These are phyloP conservation scores for Lecanoromycetidae sp. DNA, from an alignment of 2,329 filamentous ascomycete species.

Conservation along the genomic window DNA sequence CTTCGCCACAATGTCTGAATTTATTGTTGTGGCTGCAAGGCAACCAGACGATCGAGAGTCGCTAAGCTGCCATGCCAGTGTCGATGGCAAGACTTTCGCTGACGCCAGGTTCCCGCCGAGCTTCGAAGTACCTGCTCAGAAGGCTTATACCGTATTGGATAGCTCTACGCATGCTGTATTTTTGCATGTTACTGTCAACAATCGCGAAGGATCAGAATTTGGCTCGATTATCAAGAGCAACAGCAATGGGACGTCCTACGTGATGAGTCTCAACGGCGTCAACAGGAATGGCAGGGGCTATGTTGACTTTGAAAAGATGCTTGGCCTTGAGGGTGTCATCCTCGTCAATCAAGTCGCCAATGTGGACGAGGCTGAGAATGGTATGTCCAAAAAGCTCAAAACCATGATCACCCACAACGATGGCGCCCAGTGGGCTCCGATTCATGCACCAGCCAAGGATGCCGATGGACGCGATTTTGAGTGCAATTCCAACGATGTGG, in stretches of 20 bases:
- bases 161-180: constrained; percentile 92
- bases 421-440: constrained; percentile 70
- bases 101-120: constrained; percentile 75
- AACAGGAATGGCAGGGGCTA: constrained; percentile 67
- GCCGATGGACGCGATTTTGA: constrained; percentile 57
- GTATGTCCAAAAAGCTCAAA: constrained; percentile 65
- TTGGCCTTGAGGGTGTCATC: constrained; percentile 78
- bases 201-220: constrained; percentile 51
- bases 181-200: constrained; percentile 75
- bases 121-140: constrained; percentile 64
- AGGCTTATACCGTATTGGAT: constrained; percentile 84
- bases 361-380: constrained; percentile 47
- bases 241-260: constrained; percentile 92
- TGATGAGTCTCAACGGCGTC: constrained; percentile 67
- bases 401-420: constrained; percentile 96
- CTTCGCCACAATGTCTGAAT: constrained; percentile 93
- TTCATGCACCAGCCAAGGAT: constrained; percentile 61
- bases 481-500: constrained; percentile 50
- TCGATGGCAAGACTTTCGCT: constrained; percentile 75
- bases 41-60: constrained; percentile 50
- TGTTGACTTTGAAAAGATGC: constrained; percentile 94
- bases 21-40: constrained; percentile 74
- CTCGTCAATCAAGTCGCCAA: constrained; percentile 81
- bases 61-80: constrained; percentile 66
- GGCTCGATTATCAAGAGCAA: constrained; percentile 95